Conservation (phyloP, 2,329 filamentous ascomycete species). For the Fusarium graminum region DNA sequence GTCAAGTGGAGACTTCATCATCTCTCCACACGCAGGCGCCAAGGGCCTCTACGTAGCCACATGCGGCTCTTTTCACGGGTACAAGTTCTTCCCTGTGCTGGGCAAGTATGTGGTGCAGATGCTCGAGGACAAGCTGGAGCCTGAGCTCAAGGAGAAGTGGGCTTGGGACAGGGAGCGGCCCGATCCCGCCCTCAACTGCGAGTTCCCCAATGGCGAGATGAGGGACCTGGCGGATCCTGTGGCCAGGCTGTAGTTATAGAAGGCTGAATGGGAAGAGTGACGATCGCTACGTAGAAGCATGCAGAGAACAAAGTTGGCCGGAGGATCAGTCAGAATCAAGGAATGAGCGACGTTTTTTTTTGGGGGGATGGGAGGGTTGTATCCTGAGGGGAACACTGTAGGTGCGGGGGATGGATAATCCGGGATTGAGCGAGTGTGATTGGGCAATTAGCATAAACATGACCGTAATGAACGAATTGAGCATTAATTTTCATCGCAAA, state of each 20-base stretch:
- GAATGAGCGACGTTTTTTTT: constrained; percentile 8
- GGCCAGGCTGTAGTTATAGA: constrained; percentile 47
- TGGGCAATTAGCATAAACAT: constrained; percentile 28
- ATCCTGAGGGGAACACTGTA: constrained; percentile 25
- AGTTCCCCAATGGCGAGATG: constrained; percentile 71
- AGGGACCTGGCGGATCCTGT: constrained; percentile 59
- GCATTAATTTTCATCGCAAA: constrained; percentile 6
- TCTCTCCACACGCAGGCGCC: constrained; percentile 67
- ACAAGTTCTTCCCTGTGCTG: constrained; percentile 75
- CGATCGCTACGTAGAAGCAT: constrained; percentile 15
- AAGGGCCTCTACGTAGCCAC: constrained; percentile 71
- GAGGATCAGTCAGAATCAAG: constrained; percentile 11
- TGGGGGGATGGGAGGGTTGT: constrained; percentile 4
- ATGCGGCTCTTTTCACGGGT: constrained; percentile 76
- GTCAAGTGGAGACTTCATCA: constrained; percentile 71
- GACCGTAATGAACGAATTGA: constrained; percentile 36
- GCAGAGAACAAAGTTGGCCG: constrained; percentile 8
- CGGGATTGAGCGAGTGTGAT: constrained; percentile 24
- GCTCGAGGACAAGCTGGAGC: constrained; percentile 61
- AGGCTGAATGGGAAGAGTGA: constrained; percentile 1
- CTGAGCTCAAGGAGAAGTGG: constrained; percentile 63
- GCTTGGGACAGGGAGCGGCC: constrained; percentile 72
- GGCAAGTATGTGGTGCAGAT: constrained; percentile 72
- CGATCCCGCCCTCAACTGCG: constrained; percentile 63
- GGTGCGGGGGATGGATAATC: constrained; percentile 21